Evolutionary conservation across 2,329 filamentous ascomycete genomes (phyloP), one percentile per base, ranked within the genome.

Genomic region (Calonectria fujianensis): DNA sequence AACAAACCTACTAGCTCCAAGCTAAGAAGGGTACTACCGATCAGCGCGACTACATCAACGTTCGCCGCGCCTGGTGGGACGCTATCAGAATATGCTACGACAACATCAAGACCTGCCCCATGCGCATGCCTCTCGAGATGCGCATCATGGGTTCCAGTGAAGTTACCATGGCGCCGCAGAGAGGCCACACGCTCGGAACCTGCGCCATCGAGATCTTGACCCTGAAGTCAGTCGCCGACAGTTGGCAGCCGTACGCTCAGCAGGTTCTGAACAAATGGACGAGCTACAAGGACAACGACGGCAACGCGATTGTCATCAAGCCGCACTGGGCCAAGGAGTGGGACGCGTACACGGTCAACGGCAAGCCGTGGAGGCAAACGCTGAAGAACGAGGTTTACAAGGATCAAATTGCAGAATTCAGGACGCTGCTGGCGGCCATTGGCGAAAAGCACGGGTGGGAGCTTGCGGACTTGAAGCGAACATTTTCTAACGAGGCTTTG

Each of bases 81-180:
- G 70, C 68, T 20, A 75, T 75, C n/a, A 52, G 54, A 18, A 63
- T 64, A 32, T 41, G 37, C 61, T 75, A 75, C 52, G 48, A 51
- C 24, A 75, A 75, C 35, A 54, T 29, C 35, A 48, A 75, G 27
- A 71, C 41, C 2, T 75, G 66, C 31, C 74, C 74, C 18, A 75
- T 75, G 74, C 74, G 74, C 13, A 75, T 75, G 74, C 74, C 74
- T 7, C 66, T 75, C 4, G 74, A 75, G 39, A 75, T 75, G 74
- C 74, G 74, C 52, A 75, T 75, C 66, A 75, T 75, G 74, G 74
- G 74, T 13, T 68, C 65, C 24, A 75, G 74, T 24, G 70, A 73
- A 18, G 74, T 73, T 29, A 64, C 65, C 35, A 67, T 75, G 74
- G 74, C 74, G 13, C 74, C 74, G 5, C 74, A 75, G 45, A 67